Conservation (phyloP, 768 basidiomycete genomes). For the Tubosaeta sp. region DNA sequence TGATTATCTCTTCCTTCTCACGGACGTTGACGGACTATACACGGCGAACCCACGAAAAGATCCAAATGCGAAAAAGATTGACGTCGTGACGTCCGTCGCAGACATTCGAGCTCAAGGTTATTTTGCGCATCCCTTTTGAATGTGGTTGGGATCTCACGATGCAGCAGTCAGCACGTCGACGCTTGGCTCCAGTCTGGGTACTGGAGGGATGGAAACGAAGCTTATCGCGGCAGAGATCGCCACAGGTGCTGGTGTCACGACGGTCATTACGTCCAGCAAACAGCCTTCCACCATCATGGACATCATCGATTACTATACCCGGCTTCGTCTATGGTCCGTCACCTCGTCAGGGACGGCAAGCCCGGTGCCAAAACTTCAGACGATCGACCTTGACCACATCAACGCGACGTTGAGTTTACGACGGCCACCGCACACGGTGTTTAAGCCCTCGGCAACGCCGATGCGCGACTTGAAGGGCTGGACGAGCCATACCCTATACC, state of each 20-base stretch:
- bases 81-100: slow-evolving; percentile 78
- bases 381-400: slow-evolving; percentile 24
- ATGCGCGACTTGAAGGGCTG: slow-evolving; percentile 88
- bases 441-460: slow-evolving; percentile 68
- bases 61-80: slow-evolving; percentile 72
- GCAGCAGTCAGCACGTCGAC: slow-evolving; percentile 83
- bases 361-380: slow-evolving; percentile 22
- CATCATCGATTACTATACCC: slow-evolving; percentile 76
- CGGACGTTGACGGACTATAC: slow-evolving; percentile 95
- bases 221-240: slow-evolving; percentile 98
- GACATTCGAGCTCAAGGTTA: slow-evolving; percentile 79
- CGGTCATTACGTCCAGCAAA: slow-evolving; percentile 84
- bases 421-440: slow-evolving; percentile 85
- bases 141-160: neutral
- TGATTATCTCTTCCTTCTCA: slow-evolving; percentile 93
- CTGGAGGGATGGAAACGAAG: slow-evolving; percentile 99
- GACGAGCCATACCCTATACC: slow-evolving; percentile 93
- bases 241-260: slow-evolving; percentile 90
- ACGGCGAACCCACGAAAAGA: slow-evolving; percentile 94
- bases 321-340: slow-evolving; percentile 35
- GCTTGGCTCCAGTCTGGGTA: slow-evolving; percentile 88
- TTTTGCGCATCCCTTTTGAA: neutral
- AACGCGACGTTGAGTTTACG: slow-evolving; percentile 18
- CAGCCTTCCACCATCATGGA: slow-evolving; percentile 66
- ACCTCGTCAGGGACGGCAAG: slow-evolving; percentile 32